These are phyloP conservation scores for Laburnicola sp. DNA, from an alignment of 2,329 filamentous ascomycete genomes.

Conservation along the genomic window DNA sequence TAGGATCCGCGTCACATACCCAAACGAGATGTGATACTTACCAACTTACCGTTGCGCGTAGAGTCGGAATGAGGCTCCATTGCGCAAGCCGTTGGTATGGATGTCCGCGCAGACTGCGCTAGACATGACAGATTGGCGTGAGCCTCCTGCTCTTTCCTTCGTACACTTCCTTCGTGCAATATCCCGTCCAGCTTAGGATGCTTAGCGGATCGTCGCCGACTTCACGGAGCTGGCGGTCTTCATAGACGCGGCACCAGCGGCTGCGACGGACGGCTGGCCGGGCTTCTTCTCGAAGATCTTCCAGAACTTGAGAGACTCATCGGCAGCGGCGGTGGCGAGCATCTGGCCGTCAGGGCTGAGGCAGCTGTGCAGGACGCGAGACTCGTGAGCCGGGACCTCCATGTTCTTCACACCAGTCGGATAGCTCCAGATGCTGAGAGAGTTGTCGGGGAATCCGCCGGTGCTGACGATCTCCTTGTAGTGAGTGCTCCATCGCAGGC, in stretches of 20 bases:
- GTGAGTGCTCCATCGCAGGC: slow-evolving; percentile 91
- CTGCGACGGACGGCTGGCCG: slow-evolving; percentile 66
- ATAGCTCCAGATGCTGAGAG: slow-evolving; percentile 98
- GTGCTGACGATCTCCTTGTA: slow-evolving; percentile 98
- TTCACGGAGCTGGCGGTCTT: slow-evolving; percentile 75
- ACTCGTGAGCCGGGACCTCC: slow-evolving; percentile 97
- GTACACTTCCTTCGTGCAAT: background rate
- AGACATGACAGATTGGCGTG: slow-evolving; percentile 12
- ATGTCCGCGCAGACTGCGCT: slow-evolving; percentile 18
- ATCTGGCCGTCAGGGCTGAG: slow-evolving; percentile 97
- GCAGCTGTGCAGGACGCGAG: slow-evolving; percentile 92
- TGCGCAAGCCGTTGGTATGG: slow-evolving; percentile 41
- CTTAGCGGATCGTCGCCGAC: slow-evolving; percentile 73
- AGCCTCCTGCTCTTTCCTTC: slow-evolving; percentile 21
- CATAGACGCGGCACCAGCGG: slow-evolving; percentile 72
- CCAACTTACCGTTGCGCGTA: slow-evolving; percentile 49
- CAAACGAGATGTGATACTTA: slow-evolving; percentile 48
- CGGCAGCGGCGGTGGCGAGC: slow-evolving; percentile 91
- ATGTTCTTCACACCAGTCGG: slow-evolving; percentile 95
- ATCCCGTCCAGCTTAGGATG: slow-evolving; percentile 1
- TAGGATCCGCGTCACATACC: slow-evolving; percentile 45
- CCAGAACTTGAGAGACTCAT: slow-evolving; percentile 99
- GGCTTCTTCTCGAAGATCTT: slow-evolving; percentile 99
- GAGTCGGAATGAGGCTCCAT: slow-evolving; percentile 43
- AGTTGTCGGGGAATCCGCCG: slow-evolving; percentile 98